phyloP scores from a whole-genome alignment of 768 basidiomycete species.

The Asterophora lycoperdoides region DNA sequence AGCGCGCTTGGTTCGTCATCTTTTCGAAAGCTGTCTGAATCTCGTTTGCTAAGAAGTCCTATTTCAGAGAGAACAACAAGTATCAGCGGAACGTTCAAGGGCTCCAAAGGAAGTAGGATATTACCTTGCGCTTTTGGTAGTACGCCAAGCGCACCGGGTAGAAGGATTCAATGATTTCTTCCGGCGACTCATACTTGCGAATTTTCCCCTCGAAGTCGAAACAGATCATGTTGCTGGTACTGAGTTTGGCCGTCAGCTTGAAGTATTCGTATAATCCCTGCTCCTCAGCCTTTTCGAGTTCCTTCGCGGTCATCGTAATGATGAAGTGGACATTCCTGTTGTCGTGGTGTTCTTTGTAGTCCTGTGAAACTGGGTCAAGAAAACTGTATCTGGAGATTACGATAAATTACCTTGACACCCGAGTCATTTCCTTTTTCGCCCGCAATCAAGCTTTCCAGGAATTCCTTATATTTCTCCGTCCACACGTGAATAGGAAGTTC shows the following conservation, averaged over 20 bases:
- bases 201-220: slow-evolving; percentile 97
- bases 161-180: slow-evolving; percentile 91
- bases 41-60: slow-evolving; percentile 85
- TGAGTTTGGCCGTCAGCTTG: slow-evolving; percentile 81
- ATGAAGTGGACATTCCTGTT: slow-evolving; percentile 89
- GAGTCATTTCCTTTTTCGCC: slow-evolving; percentile 76
- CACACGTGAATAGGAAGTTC: slow-evolving; percentile 94
- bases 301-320: slow-evolving; percentile 73
- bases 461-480: slow-evolving; percentile 91
- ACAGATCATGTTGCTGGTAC: slow-evolving; percentile 96
- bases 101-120: slow-evolving; percentile 9
- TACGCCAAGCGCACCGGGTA: slow-evolving; percentile 83
- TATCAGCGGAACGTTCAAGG: not conserved
- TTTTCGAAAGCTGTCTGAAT: slow-evolving; percentile 78
- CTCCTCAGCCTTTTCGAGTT: slow-evolving; percentile 81
- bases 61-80: not conserved
- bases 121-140: slow-evolving; percentile 94
- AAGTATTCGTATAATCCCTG: slow-evolving; percentile 91
- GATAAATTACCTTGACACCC: slow-evolving; percentile 61
- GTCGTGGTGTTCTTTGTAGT: slow-evolving; percentile 96
- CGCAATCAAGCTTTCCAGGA: slow-evolving; percentile 79
- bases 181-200: slow-evolving; percentile 84
- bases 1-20: slow-evolving; percentile 91
- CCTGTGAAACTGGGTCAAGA: slow-evolving; percentile 42
- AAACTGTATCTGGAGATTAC: not conserved